Conservation (phyloP, 371 early-diverging fungal genomes). For the Rhizopus sp. region DNA sequence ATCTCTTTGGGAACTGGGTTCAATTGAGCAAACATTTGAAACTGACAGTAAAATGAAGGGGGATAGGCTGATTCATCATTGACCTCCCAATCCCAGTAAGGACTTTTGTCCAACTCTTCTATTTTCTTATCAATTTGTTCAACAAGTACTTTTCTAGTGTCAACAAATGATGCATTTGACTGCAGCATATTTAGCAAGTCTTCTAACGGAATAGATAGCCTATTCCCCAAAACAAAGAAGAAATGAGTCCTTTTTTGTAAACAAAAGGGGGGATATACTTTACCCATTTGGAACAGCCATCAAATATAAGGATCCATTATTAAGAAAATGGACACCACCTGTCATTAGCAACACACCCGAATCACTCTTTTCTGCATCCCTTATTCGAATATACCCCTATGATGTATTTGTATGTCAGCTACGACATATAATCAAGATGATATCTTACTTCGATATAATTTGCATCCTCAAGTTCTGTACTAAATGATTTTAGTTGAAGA, state of each 20-base stretch:
- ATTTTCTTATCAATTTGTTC: conserved; percentile 42
- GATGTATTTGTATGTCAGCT: not conserved
- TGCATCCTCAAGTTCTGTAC: conserved; percentile 48
- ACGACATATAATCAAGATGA: not conserved
- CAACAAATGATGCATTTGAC: conserved; percentile 40
- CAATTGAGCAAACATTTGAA: conserved; percentile 62
- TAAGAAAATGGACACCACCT: conserved; percentile 59
- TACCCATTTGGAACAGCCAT: conserved; percentile 60
- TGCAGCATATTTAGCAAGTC: conserved; percentile 65
- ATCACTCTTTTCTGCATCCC: conserved; percentile 55
- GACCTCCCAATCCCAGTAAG: conserved; percentile 28
- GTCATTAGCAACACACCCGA: conserved; percentile 55
- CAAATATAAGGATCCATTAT: conserved; percentile 59
- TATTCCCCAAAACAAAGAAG: conserved; percentile 7
- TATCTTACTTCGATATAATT: conserved; percentile 55
- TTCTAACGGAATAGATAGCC: conserved; percentile 38
- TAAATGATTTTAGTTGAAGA: conserved; percentile 50
- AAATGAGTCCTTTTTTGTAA: not conserved
- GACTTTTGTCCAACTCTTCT: conserved; percentile 29
- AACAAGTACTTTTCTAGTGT: conserved; percentile 23
- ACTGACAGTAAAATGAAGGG: conserved; percentile 48
- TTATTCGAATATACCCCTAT: conserved; percentile 56
- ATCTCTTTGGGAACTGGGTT: conserved; percentile 48
- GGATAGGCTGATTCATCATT: conserved; percentile 5
- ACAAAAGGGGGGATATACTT: not conserved